Evolutionary conservation across 495 filamentous ascomycete species (phyloP), one percentile per base, ranked within the genome.

Genomic region (Terfezia boudieri): DNA sequence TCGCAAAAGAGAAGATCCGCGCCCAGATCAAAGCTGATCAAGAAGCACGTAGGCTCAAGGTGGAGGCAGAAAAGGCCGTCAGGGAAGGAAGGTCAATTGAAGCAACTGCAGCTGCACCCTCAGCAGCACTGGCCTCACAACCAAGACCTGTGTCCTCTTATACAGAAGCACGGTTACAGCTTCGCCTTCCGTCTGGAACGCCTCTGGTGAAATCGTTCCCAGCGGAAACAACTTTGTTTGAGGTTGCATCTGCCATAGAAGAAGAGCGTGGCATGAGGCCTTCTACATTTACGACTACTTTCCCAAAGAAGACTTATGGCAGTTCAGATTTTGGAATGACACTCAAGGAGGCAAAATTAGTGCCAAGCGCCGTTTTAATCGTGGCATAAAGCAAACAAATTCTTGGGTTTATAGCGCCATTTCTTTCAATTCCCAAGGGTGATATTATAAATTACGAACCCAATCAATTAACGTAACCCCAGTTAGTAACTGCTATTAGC

Each of bases 1-100:
- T 82, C 49, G 89, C 87, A 6, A 89, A 87, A 70, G 82, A 81
- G 69, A 76, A 81, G 36, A 85, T 94, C 64, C 82, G 84, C 69
- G 86, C 84, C 52, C 86, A 82, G 71, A 95, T 99, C 49, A 85
- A 84, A 55, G 86, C 84, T 9, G 86, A 94, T 68, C 92, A 85
- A 69, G 82, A 83, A 56, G 84, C 85, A 58, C 76, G 92, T 49
- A 79, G 81, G 53, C 72, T 81, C 56, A 86, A 83, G 61, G 79
- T 84, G 37, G 92, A 95, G 63, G 71, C 77, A 52, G 84, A 86
- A 64, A 88, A 84, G 64, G 89, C 89, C 4, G 76, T 78, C 56
- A 74, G 92, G 17, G 86, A 84, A 53, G 90, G 89, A 36, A 70
- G 74, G 57, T 71, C 76, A 17, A 16, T 66, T 49, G 54, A 55